Conservation (phyloP, 345 rosid genomes). For the Hirschfeldia incana region DNA sequence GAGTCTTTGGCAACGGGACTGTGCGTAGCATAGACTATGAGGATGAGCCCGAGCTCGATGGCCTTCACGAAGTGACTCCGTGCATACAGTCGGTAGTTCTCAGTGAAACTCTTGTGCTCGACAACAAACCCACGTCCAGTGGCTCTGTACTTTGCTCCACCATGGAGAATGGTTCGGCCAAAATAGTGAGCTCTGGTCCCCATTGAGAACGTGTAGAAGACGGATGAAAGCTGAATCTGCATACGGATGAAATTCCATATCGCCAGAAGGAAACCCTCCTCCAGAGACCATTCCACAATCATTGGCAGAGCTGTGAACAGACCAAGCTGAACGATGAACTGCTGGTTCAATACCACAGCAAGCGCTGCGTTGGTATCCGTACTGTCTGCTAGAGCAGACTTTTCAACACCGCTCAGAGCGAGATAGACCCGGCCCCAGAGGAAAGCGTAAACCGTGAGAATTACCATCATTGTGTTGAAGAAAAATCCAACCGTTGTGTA, state of each 20-base stretch:
- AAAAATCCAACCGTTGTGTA: conserved; percentile 73
- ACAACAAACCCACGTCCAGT: conserved; percentile 97
- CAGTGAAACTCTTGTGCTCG: conserved; percentile 75
- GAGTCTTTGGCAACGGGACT: conserved; percentile 58
- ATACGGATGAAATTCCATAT: conserved; percentile 82
- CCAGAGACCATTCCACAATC: conserved; percentile 82
- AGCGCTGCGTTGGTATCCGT: conserved; percentile 56
- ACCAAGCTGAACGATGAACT: conserved; percentile 76
- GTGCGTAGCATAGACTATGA: conserved; percentile 68
- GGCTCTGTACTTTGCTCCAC: conserved; percentile 90
- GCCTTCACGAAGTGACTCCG: conserved; percentile 93
- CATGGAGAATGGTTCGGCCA: conserved; percentile 90
- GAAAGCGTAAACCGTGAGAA: conserved; percentile 69
- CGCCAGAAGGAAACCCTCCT: conserved; percentile 81
- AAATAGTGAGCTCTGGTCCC: conserved; percentile 84
- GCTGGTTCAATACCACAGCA: conserved; percentile 78
- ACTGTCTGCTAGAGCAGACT: conserved; percentile 41
- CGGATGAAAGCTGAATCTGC: conserved; percentile 81
- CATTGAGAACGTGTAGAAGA: conserved; percentile 83
- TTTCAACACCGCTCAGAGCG: conserved; percentile 83
- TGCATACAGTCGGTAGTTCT: conserved; percentile 78
- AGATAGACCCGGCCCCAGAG: conserved; percentile 89
- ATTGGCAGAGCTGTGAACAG: conserved; percentile 84
- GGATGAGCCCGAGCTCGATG: conserved; percentile 79
- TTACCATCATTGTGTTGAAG: conserved; percentile 73